Evolutionary conservation across 805 yeast genomes (phyloP).

Genomic region (Wickerhamiella kurtzmanii): DNA sequence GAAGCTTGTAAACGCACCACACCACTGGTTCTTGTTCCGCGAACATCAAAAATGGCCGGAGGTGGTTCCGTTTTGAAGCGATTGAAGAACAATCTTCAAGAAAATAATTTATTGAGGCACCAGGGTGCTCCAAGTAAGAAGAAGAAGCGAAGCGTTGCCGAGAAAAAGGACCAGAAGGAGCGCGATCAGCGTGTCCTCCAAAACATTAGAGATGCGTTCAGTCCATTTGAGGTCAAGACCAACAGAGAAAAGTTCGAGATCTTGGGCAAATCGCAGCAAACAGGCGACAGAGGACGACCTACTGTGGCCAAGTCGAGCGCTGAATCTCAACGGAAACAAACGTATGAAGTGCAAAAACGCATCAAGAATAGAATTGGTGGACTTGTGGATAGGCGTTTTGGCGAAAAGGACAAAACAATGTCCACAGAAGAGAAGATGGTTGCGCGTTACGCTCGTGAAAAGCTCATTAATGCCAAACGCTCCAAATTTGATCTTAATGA

Average conservation of each 20-base stretch:
- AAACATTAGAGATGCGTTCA: slow-evolving; percentile 68
- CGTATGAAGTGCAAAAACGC: slow-evolving; percentile 52
- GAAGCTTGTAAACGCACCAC: too few species aligned
- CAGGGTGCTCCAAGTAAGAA: slow-evolving; percentile 23
- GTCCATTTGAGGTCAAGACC: slow-evolving; percentile 73
- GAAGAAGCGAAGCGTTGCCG: slow-evolving; percentile 8
- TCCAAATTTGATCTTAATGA: slow-evolving; percentile 66
- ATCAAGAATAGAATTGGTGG: slow-evolving; percentile 65
- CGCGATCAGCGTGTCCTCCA: slow-evolving; percentile 34
- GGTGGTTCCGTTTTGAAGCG: slow-evolving; percentile 20
- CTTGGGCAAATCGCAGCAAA: slow-evolving; percentile 22
- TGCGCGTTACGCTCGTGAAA: slow-evolving; percentile 83
- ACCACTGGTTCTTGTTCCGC: too few species aligned
- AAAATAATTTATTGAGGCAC: slow-evolving; percentile 36
- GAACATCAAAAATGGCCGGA: slow-evolving; percentile 3
- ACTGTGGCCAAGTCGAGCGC: slow-evolving; percentile 56
- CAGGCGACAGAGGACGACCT: slow-evolving; percentile 35
- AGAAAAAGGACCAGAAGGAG: slow-evolving; percentile 37
- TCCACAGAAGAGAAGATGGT: slow-evolving; percentile 89
- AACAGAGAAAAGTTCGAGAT: slow-evolving; percentile 47
- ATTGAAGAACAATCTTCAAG: slow-evolving; percentile 31
- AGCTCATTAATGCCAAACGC: slow-evolving; percentile 43
- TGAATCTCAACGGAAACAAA: slow-evolving; percentile 45
- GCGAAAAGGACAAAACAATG: slow-evolving; percentile 60
- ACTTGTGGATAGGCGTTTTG: slow-evolving; percentile 75